Evolutionary conservation across 352 stramenopile genomes (phyloP), one percentile per base, ranked within the genome.

Genomic region (Phytophthora crassamura): DNA sequence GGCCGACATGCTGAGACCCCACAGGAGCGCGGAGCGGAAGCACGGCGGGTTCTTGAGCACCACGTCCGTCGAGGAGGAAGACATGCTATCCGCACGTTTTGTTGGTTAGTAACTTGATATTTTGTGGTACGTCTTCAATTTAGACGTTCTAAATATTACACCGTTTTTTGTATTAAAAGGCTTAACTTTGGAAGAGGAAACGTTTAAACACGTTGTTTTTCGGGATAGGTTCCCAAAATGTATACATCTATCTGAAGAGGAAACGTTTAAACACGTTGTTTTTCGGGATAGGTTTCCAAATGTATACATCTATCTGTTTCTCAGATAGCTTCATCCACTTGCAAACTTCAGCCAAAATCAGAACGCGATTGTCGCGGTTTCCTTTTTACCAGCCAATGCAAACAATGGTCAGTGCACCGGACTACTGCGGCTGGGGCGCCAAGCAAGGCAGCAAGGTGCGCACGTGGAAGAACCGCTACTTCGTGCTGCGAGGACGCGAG

Each of bases 31-130:
- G 20, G 80, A 82, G 58, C 87, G 87, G 60, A 93, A 88, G 66
- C 87, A 95, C 59, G 87, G 85, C 68, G 85, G 80, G 72, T 91
- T 94, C 48, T 77, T 77, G 10, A 94, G 76, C 69, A 90, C 68
- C 16, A 78, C 66, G 34, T 75, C 60, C 5, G 66, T 53, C 10
- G 55, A 67, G 7, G 40, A 51, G 35, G 43, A 45, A n/a, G 58
- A 58, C 14, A 30, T 30, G 25, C 25, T 30, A 30, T 30, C 25
- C 25, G 25, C 25, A 30, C 25, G 25, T 30, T 30, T 30, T 30
- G 25, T 5, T 28, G 4, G 22, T 2, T 28, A n/a, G n/a, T n/a
- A n/a, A n/a, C n/a, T n/a, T n/a, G 3, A 25, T 25, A 25, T 25
- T 25, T 25, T 25, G 22, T 25, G 22, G 1, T 25, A 25, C 22